Evolutionary conservation across 495 filamentous ascomycete genomes (phyloP).

Genomic region (Tricharina praecox): DNA sequence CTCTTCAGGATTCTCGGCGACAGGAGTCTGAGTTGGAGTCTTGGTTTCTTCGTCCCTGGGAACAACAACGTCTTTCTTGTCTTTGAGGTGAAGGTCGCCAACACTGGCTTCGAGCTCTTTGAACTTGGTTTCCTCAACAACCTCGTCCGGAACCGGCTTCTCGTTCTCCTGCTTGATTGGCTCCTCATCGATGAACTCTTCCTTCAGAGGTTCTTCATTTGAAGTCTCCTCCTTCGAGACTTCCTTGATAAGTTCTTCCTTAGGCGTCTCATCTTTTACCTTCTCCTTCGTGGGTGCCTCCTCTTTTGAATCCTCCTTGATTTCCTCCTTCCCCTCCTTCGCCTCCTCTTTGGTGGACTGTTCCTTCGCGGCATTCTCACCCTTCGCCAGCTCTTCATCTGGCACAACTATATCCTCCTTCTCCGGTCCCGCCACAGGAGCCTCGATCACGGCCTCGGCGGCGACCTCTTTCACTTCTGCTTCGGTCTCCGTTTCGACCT

Average conservation of each 20-base stretch:
- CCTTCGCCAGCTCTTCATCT: no score
- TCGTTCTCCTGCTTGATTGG: no score
- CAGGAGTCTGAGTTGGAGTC: not conserved
- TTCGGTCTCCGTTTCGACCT: constrained; percentile 3
- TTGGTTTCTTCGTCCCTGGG: constrained; percentile 2
- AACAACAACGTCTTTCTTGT: not conserved
- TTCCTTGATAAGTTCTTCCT: not conserved
- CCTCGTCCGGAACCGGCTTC: constrained; percentile 6
- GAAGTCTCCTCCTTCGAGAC: not conserved
- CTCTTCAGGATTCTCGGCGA: not conserved
- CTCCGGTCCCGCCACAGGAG: no score
- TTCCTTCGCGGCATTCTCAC: no score
- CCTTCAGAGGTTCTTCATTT: no score
- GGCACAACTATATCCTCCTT: no score
- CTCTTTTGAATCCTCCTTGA: constrained; percentile 7
- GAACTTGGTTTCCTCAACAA: constrained; percentile 6
- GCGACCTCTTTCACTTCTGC: no score
- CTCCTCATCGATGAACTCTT: no score
- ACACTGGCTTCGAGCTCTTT: constrained; percentile 2
- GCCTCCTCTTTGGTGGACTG: constrained; percentile 2
- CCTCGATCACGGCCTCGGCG: no score
- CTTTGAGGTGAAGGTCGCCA: constrained; percentile 3
- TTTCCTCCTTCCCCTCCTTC: constrained; percentile 2
- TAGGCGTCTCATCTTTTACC: not conserved
- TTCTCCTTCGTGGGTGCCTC: constrained; percentile 1